These are phyloP conservation scores for Adenanthera pavonina DNA, from an alignment of 306 rosid genomes.

Conservation along the genomic window DNA sequence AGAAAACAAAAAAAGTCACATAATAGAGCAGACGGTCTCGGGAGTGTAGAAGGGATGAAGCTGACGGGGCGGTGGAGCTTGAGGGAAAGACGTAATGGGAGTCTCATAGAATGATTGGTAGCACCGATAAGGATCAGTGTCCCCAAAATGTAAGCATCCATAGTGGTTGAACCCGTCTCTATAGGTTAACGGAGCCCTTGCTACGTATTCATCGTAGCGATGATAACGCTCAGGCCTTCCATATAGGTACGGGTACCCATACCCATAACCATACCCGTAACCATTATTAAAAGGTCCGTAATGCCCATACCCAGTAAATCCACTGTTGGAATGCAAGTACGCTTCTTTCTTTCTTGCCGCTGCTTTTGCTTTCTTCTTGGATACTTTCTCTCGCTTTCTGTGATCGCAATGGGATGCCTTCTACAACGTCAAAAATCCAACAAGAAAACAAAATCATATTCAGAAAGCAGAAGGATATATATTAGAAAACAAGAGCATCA, in stretches of 20 bases:
- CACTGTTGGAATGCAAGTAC: background rate
- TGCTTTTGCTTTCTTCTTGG: conserved; percentile 15
- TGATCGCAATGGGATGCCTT: background rate
- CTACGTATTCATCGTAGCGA: conserved; percentile 1
- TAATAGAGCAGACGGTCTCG: conserved; percentile 20
- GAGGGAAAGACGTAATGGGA: conserved; percentile 9
- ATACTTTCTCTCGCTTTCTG: conserved; percentile 18
- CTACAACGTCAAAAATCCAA: background rate
- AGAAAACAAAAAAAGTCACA: background rate
- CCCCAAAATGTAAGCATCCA: background rate
- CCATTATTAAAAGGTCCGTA: background rate
- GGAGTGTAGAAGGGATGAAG: conserved; percentile 29
- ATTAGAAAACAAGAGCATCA: background rate
- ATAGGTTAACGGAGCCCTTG: background rate
- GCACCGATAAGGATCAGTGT: conserved; percentile 4
- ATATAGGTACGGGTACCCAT: background rate
- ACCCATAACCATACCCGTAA: background rate
- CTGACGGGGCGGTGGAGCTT: background rate
- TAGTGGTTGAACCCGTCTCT: conserved; percentile 5
- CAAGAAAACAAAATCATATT: background rate
- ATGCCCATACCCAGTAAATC: background rate
- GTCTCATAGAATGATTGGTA: conserved; percentile 19
- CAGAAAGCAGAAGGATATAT: background rate
- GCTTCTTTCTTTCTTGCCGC: background rate
- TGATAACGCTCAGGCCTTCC: background rate